Conservation (phyloP, 208 protist species). For the Trypanosoma boissoni region DNA sequence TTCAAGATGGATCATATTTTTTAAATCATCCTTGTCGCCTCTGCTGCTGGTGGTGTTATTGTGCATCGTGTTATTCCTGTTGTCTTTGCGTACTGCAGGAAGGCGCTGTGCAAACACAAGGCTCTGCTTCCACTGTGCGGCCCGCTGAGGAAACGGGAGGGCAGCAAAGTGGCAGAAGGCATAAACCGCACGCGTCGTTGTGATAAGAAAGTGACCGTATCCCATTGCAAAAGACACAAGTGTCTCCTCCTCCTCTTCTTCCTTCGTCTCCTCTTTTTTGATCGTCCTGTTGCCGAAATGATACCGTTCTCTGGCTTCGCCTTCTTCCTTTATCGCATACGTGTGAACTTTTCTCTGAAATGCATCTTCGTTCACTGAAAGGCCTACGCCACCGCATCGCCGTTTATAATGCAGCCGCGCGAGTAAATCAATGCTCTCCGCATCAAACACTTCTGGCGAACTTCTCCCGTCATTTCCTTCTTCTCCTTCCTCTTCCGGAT, state of each 20-base stretch:
- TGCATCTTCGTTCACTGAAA: too few species aligned
- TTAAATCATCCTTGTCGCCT: background rate
- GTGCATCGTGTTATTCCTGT: background rate
- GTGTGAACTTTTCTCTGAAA: too few species aligned
- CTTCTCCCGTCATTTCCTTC: too few species aligned
- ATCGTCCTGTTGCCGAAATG: too few species aligned
- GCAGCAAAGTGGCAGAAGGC: slow-evolving; percentile 37
- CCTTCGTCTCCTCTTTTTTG: too few species aligned
- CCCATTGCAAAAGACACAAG: slow-evolving; percentile 28
- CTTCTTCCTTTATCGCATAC: too few species aligned
- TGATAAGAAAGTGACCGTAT: slow-evolving; percentile 37
- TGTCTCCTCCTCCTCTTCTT: background rate
- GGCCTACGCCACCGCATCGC: too few species aligned
- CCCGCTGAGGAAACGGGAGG: slow-evolving; percentile 26
- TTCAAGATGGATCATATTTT: too few species aligned
- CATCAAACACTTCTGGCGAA: too few species aligned
- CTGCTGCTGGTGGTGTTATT: background rate
- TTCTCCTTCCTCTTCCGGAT: slow-evolving; percentile 1
- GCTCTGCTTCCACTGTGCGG: slow-evolving; percentile 21
- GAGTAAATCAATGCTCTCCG: too few species aligned
- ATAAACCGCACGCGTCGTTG: slow-evolving; percentile 34
- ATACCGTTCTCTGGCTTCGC: too few species aligned
- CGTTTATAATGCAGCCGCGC: too few species aligned
- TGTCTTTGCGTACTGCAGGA: background rate
- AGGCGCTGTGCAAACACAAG: slow-evolving; percentile 16